Evolutionary conservation across 2,329 filamentous ascomycete species (phyloP).

Genomic region (Sclerotinia glacialis): DNA sequence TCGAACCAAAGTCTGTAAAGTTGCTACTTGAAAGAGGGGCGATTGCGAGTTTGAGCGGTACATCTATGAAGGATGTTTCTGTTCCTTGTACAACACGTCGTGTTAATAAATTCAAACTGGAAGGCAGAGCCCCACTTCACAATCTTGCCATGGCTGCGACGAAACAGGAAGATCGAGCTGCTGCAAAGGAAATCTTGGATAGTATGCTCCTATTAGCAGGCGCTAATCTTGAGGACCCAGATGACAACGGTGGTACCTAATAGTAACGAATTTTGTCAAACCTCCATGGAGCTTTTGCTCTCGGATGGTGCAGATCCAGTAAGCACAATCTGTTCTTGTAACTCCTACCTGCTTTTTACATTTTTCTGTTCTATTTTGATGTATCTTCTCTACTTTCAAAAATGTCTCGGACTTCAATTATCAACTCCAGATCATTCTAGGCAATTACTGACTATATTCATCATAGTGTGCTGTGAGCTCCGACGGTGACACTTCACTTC

Average conservation of each 20-base stretch:
- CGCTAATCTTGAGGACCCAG: slow-evolving; percentile 32
- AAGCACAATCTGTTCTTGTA: no score
- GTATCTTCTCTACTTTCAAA: neutral
- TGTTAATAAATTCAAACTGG: no score
- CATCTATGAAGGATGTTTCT: neutral
- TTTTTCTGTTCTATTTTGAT: neutral
- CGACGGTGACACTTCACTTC: slow-evolving; percentile 1
- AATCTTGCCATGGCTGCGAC: neutral
- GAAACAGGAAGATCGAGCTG: neutral
- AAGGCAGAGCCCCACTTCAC: neutral
- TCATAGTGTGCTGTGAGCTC: neutral
- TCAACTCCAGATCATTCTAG: neutral
- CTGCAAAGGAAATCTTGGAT: slow-evolving; percentile 9
- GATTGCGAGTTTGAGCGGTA: neutral
- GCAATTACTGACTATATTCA: neutral
- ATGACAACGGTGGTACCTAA: slow-evolving; percentile 2
- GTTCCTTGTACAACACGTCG: no score
- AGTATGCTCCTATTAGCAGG: slow-evolving; percentile 31
- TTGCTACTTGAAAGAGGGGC: neutral
- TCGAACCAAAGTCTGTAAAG: slow-evolving; percentile 6
- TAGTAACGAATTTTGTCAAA: neutral
- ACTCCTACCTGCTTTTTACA: neutral
- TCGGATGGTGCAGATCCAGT: slow-evolving; percentile 18
- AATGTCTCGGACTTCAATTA: neutral
- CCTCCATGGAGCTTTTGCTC: slow-evolving; percentile 2